phyloP scores from a whole-genome alignment of 2,329 filamentous ascomycete genomes.

The Emericellopsis cladophorae region DNA sequence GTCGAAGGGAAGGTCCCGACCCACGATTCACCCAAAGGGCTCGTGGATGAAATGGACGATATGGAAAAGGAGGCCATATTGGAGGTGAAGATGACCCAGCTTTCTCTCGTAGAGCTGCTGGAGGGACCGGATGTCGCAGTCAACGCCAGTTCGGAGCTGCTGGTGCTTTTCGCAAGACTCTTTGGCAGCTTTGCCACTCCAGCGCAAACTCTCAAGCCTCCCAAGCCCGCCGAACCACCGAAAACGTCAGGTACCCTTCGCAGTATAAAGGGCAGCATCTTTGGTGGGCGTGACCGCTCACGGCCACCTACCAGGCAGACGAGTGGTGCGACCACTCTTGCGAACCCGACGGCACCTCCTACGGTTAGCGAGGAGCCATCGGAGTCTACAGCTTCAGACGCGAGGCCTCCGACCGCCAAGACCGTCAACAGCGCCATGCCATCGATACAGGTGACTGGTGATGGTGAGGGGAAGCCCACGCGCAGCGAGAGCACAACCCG shows the following conservation, averaged over 20 bases:
- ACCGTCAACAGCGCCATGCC: slow-evolving; percentile 39
- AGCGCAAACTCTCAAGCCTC: slow-evolving; percentile 29
- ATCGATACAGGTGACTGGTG: slow-evolving; percentile 65
- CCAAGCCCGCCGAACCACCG: slow-evolving; percentile 40
- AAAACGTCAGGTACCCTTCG: slow-evolving; percentile 61
- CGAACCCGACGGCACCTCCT: slow-evolving; percentile 19
- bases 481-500: slow-evolving; percentile 20
- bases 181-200: slow-evolving; percentile 42
- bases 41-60: slow-evolving; percentile 70
- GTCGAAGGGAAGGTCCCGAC: slow-evolving; percentile 19
- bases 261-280: slow-evolving; percentile 64
- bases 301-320: slow-evolving; percentile 27
- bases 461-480: slow-evolving; percentile 32
- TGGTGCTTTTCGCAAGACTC: slow-evolving; percentile 68
- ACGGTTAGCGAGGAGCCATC: too few species aligned
- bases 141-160: slow-evolving; percentile 74
- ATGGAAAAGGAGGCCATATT: slow-evolving; percentile 77
- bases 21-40: slow-evolving; percentile 22
- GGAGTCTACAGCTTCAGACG: neutral
- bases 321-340: slow-evolving; percentile 19
- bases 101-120: slow-evolving; percentile 68
- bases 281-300: slow-evolving; percentile 44
- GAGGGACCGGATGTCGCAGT: slow-evolving; percentile 79
- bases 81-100: slow-evolving; percentile 93
- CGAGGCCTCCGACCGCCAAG: slow-evolving; percentile 25